phyloP scores from a whole-genome alignment of 441 rosid species.

The Mallotus repandus region DNA sequence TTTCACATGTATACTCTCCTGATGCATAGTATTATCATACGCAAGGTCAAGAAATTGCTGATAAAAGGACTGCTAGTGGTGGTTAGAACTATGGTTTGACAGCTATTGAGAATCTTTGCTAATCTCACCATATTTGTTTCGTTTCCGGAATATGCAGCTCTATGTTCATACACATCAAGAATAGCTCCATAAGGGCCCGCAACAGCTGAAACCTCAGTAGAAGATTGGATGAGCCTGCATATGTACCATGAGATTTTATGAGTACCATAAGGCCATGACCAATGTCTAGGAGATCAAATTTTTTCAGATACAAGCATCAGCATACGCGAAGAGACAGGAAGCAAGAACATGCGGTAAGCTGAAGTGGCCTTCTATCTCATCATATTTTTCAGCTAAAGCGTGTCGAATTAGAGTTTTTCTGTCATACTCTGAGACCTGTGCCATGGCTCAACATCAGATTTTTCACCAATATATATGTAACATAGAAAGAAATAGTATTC shows the following conservation, averaged over 20 bases:
- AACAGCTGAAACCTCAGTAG: constrained; percentile 27
- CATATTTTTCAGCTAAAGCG: constrained; percentile 34
- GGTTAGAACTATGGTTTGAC: no score
- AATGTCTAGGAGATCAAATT: no score
- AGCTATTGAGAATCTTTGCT: not conserved
- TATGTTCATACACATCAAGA: constrained; percentile 30
- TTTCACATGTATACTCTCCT: constrained; percentile 12
- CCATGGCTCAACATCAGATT: no score
- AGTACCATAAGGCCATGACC: not conserved
- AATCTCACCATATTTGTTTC: constrained; percentile 24
- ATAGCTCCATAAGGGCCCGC: constrained; percentile 31
- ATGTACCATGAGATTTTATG: not conserved
- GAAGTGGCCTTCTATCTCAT: constrained; percentile 29
- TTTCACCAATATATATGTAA: no score
- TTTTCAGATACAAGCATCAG: not conserved
- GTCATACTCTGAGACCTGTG: constrained; percentile 33
- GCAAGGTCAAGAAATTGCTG: not conserved
- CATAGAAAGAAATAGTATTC: not conserved
- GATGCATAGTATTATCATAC: not conserved
- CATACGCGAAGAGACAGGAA: constrained; percentile 31
- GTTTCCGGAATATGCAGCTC: constrained; percentile 25
- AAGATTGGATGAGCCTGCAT: constrained; percentile 35
- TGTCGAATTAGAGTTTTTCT: constrained; percentile 27
- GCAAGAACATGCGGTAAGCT: constrained; percentile 28
- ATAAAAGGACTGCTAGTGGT: no score